phyloP scores from a whole-genome alignment of 2,329 filamentous ascomycete genomes.

The Cladosporium sp. region DNA sequence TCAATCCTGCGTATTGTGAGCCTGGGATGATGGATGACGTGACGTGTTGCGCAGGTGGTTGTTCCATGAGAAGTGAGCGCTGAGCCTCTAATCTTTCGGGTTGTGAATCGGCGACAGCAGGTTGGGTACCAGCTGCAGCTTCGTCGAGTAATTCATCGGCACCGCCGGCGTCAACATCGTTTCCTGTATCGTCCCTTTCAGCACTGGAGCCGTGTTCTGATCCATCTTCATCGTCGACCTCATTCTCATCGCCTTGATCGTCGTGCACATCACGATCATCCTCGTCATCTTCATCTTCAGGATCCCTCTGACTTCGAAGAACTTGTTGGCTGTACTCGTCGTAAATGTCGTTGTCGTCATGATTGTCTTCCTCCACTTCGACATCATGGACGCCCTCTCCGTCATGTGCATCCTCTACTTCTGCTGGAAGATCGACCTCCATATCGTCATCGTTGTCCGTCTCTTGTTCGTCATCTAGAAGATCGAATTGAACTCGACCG shows the following conservation, averaged over 20 bases:
- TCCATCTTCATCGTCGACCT: background rate
- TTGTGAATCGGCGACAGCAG: slow-evolving; percentile 44
- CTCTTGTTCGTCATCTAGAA: slow-evolving; percentile 19
- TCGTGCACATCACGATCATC: background rate
- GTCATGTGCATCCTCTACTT: slow-evolving; percentile 12
- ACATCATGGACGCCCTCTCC: slow-evolving; percentile 14
- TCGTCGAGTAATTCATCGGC: background rate
- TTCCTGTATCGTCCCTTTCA: background rate
- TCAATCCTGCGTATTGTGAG: slow-evolving; percentile 31
- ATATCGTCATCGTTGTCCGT: slow-evolving; percentile 15
- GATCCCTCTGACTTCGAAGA: slow-evolving; percentile 27
- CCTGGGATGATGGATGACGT: slow-evolving; percentile 31
- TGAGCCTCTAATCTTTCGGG: slow-evolving; percentile 30
- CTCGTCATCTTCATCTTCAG: slow-evolving; percentile 8
- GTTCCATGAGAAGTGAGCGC: slow-evolving; percentile 26
- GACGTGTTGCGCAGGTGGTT: slow-evolving; percentile 28
- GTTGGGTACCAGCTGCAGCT: background rate
- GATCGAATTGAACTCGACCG: slow-evolving; percentile 17
- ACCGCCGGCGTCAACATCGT: background rate
- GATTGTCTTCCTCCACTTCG: slow-evolving; percentile 8
- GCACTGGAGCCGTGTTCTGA: background rate
- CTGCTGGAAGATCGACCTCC: slow-evolving; percentile 15
- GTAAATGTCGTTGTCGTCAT: slow-evolving; percentile 26
- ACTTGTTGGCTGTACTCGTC: slow-evolving; percentile 38
- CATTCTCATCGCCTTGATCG: background rate